These are phyloP conservation scores for Russula earlei DNA, from an alignment of 768 basidiomycete species.

Conservation along the genomic window DNA sequence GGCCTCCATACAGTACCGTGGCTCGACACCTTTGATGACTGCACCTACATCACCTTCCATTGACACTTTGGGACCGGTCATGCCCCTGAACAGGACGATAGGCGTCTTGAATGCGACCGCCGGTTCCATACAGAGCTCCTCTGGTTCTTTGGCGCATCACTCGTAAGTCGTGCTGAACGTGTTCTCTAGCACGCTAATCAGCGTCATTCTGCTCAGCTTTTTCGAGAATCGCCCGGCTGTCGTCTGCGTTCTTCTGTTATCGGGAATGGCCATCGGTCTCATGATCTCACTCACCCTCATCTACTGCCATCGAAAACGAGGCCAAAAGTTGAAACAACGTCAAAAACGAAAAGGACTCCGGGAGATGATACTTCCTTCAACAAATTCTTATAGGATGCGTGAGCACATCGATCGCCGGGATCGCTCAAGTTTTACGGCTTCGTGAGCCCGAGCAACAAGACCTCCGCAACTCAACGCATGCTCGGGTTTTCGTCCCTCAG, in stretches of 20 bases:
- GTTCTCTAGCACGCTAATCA: not conserved
- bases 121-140: conserved; percentile 31
- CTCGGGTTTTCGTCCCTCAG: not conserved
- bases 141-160: not conserved
- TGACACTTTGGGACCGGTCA: conserved; percentile 39
- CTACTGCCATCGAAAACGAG: conserved; percentile 33
- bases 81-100: conserved; percentile 34
- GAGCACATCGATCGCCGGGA: too few relatives aligned
- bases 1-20: not conserved
- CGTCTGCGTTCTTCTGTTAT: conserved; percentile 62
- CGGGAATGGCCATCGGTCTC: conserved; percentile 46
- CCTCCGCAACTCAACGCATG: not conserved
- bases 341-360: not conserved
- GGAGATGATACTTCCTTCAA: conserved; percentile 22
- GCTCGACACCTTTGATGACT: conserved; percentile 18
- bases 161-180: conserved; percentile 9
- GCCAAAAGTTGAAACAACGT: conserved; percentile 25
- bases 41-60: conserved; percentile 38
- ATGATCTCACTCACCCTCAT: conserved; percentile 37
- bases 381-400: conserved; percentile 27
- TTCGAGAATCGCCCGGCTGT: conserved; percentile 60
- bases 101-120: conserved; percentile 44
- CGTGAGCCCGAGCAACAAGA: not conserved
- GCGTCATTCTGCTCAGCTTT: conserved; percentile 37
- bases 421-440: too few relatives aligned